Percentiles rank a stretch among this genome's conserved stretches.
These are phyloP conservation scores for Phaeosphaeriaceae sp. DNA, from an alignment of 2,329 filamentous ascomycete species.

Conservation along the genomic window DNA sequence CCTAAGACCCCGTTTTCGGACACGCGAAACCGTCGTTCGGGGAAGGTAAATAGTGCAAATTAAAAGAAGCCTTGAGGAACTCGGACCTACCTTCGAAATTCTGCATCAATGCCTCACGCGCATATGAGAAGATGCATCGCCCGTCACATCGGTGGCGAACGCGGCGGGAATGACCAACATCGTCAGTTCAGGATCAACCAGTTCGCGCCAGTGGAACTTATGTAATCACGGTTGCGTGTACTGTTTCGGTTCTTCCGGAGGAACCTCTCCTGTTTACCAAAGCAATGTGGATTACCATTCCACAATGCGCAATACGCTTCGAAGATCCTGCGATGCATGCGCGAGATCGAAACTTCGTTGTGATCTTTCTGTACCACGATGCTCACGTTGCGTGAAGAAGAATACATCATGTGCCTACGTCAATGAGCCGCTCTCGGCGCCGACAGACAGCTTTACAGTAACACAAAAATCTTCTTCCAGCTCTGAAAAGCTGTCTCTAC, in stretches of 20 bases:
- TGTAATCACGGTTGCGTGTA: not conserved
- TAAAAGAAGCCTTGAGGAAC: too few species aligned
- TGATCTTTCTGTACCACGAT: constrained; percentile 61
- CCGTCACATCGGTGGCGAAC: too few species aligned
- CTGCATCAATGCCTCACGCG: too few species aligned
- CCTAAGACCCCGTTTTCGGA: too few species aligned
- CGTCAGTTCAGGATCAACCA: not conserved
- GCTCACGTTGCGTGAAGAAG: constrained; percentile 62
- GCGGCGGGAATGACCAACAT: too few species aligned
- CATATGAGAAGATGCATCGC: too few species aligned
- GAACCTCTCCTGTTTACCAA: not conserved
- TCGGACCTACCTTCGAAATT: too few species aligned
- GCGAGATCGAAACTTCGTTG: constrained; percentile 63
- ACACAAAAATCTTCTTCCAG: constrained; percentile 1
- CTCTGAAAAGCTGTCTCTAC: constrained; percentile 1
- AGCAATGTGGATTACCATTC: not conserved
- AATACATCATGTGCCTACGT: constrained; percentile 59
- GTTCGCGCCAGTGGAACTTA: not conserved
- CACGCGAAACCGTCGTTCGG: too few species aligned
- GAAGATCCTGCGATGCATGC: constrained; percentile 63
- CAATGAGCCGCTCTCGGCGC: constrained; percentile 56
- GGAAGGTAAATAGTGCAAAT: too few species aligned
- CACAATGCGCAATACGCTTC: constrained; percentile 62
- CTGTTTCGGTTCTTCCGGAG: not conserved
- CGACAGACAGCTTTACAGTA: constrained; percentile 11